Base-by-base conservation (phyloP, 1,139 yeast species). In the Suhomyces guaymorum region DNA sequence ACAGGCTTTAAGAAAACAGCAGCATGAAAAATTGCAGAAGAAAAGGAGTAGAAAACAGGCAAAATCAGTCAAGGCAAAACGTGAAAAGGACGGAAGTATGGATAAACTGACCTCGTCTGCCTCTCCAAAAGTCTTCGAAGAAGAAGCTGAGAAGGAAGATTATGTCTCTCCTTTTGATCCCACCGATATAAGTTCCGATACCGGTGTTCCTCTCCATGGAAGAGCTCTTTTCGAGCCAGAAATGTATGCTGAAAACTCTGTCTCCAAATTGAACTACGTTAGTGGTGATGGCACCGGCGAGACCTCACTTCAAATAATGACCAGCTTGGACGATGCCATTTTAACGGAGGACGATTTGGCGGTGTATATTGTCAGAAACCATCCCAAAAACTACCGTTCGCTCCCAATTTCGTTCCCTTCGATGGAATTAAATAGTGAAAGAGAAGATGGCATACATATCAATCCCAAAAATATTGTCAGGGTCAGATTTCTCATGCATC, bases 391-490 rank as follows among this genome's bases (percentile, higher is more conserved):
- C 23, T 71, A 69, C 46, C 55, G 55, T 6, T 55, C 63, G 25
- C 38, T 67, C 26, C 73, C 70, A 3, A 52, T 52, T 10, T 51
- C 68, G 2, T 71, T 69, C 34, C 75, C 75, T 2, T 61, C 69
- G 4, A 48, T 63, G 14, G 44, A 48, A 8, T 19, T 42, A 35
- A 7, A 10, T 14, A 44, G 43, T 38, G 40, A 37, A 18, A 48
- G 44, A 7, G 58, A 52, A 2, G 43, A 43, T 9, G 37, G 26
- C 12, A 28, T 27, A 7, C 24, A 61, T 5, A 66, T 66, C 38
- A 27, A 10, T 4, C 12, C 13, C 13, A 28, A 22, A n/a, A 75
- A 59, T 51, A 61, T 47, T 45, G 54, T 62, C 41, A 67, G 57
- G 42, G 56, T 62, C 25, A 61, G 66, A 40, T 64, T 63, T 36